Evolutionary conservation across 2,329 filamentous ascomycete species (phyloP), one percentile per base, ranked within the genome.

Genomic region (Claviceps digitariae): DNA sequence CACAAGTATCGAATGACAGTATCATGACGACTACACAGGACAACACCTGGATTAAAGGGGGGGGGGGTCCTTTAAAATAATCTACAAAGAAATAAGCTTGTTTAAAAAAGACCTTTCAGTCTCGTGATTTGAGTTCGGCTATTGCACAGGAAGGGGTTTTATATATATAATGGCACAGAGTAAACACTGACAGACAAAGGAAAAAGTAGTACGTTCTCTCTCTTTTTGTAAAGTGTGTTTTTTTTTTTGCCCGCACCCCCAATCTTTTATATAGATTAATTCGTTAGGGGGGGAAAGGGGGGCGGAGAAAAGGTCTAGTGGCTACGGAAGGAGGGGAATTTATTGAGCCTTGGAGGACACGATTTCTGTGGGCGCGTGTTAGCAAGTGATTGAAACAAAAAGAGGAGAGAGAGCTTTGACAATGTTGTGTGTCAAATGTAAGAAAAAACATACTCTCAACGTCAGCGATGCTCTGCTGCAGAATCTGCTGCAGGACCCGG

Each of bases 401-500:
- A 8, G 10, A 8, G 31, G 8, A 29, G 4, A 29, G 27, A 29
- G 27, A 4, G 27, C 8, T 29, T 29, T 29, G 27, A 8, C 10
- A 12, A 8, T 34, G 31, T 34, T 34, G 31, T 34, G 31, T 34
- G 31, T 34, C 7, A 9, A 34, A 34, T 34, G 6, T 12, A 34
- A 21, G 2, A n/a, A 41, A 7, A 29, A n/a, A 66, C 67, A 62
- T 78, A 96, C 90, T 91, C 84, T 98, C 93, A 69, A 98, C 84
- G 73, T 98, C 93, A 60, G 86, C 75, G 67, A 98, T 82, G 72
- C 90, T 95, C 81, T 98, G 93, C 77, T 93, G 86, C 64, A 98
- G 83, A 67, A 98, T 96, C 78, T 96, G 90, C 80, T 96, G 89
- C 65, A 98, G 84, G 61, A 85, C 81, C 83, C 90, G 97, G 72